Evolutionary conservation across 2,329 filamentous ascomycete species (phyloP).

Genomic region (Eurotiales sp.): DNA sequence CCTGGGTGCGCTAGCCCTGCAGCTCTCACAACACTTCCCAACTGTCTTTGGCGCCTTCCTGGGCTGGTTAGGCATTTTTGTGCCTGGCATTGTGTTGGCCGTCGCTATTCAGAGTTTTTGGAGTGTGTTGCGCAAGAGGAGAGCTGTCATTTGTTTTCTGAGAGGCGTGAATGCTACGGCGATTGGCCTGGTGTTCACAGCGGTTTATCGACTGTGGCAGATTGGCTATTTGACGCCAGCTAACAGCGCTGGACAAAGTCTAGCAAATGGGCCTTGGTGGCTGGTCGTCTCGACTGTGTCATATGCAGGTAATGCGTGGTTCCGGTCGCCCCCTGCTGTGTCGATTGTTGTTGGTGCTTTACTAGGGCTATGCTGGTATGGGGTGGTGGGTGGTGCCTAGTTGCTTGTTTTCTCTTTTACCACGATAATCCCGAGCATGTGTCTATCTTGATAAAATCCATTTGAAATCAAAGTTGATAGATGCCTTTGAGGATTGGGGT

Average conservation of each 20-base stretch:
- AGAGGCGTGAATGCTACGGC: conserved; percentile 60
- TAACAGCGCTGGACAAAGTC: conserved; percentile 48
- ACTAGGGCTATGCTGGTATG: conserved; percentile 49
- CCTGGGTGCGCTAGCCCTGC: conserved; percentile 50
- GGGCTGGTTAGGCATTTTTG: conserved; percentile 46
- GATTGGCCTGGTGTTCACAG: conserved; percentile 61
- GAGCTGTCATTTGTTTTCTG: conserved; percentile 49
- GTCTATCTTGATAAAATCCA: too few relatives aligned
- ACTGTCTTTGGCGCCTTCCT: conserved; percentile 49
- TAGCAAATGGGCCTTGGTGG: conserved; percentile 61
- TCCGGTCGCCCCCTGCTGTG: conserved; percentile 40
- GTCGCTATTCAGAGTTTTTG: conserved; percentile 49
- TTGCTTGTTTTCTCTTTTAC: too few relatives aligned
- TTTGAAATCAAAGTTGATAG: too few relatives aligned
- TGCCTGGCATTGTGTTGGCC: conserved; percentile 33
- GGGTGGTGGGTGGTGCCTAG: conserved; percentile 39
- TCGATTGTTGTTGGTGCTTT: conserved; percentile 46
- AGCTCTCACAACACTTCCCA: conserved; percentile 22
- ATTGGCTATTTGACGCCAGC: conserved; percentile 56
- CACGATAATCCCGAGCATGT: too few relatives aligned
- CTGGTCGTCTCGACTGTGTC: conserved; percentile 55
- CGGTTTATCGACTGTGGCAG: conserved; percentile 61
- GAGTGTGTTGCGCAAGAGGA: conserved; percentile 44
- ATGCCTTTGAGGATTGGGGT: too few relatives aligned
- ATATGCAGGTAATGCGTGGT: conserved; percentile 49